phyloP scores from a whole-genome alignment of 805 yeast species.

The Barnettozyma vustinii region DNA sequence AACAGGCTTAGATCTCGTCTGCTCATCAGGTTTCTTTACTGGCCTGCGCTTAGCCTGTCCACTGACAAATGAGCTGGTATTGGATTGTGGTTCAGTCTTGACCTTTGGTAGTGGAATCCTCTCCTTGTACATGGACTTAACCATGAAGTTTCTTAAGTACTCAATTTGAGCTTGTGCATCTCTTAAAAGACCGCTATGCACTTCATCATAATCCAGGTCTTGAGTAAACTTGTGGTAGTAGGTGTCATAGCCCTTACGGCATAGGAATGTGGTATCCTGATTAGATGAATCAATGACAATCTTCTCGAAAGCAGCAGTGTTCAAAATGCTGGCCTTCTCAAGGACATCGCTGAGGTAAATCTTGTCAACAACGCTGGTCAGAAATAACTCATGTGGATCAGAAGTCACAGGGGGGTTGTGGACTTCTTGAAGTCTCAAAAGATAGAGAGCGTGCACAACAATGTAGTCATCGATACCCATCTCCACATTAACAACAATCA shows the following conservation, averaged over 20 bases:
- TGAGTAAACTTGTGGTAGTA: conserved; percentile 22
- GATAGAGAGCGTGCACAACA: conserved; percentile 44
- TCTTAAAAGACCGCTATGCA: conserved; percentile 13
- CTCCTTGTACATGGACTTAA: conserved; percentile 10
- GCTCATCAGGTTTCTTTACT: neutral
- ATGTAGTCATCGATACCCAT: conserved; percentile 45
- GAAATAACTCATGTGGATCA: conserved; percentile 42
- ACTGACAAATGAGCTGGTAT: neutral
- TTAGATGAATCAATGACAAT: conserved; percentile 33
- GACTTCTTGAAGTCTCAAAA: conserved; percentile 39
- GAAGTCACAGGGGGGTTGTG: conserved; percentile 24
- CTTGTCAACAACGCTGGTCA: conserved; percentile 46
- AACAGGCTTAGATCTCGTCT: conserved; percentile 1
- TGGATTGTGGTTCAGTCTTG: neutral
- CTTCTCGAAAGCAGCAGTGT: conserved; percentile 30
- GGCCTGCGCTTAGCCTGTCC: neutral
- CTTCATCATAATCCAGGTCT: conserved; percentile 20
- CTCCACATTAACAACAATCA: conserved; percentile 44
- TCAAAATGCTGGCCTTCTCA: conserved; percentile 39
- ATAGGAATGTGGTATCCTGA: conserved; percentile 26
- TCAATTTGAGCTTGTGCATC: conserved; percentile 26
- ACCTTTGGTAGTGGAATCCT: conserved; percentile 7
- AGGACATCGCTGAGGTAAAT: conserved; percentile 39
- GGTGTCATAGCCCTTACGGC: conserved; percentile 31
- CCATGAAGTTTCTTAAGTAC: conserved; percentile 18